Conservation (phyloP, 805 yeast genomes). For the Ogataea nonfermentans region DNA sequence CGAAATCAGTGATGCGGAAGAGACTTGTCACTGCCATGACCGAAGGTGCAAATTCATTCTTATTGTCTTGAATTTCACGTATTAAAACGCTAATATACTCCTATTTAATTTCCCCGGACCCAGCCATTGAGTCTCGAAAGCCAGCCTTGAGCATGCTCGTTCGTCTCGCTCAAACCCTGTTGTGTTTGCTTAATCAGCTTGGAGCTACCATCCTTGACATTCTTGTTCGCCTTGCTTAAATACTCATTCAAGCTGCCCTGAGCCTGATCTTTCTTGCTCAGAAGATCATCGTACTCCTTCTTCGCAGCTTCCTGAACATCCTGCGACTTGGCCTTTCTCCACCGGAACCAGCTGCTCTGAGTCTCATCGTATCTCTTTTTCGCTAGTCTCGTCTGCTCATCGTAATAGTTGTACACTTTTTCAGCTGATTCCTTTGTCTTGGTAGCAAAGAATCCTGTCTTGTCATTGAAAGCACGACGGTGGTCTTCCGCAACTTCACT, state of each 20-base stretch:
- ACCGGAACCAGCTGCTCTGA: constrained; percentile 28
- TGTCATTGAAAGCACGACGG: constrained; percentile 28
- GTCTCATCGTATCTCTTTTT: constrained; percentile 29
- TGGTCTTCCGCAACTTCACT: constrained; percentile 43
- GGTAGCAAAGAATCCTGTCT: constrained; percentile 21
- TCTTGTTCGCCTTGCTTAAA: constrained; percentile 14
- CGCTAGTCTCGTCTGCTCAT: constrained; percentile 25
- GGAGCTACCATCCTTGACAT: constrained; percentile 12
- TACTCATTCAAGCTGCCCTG: constrained; percentile 18
- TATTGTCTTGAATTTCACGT: constrained; percentile 55
- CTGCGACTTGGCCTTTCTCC: constrained; percentile 31
- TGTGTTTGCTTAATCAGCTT: constrained; percentile 19
- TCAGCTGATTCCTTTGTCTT: constrained; percentile 25
- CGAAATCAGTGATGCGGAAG: constrained; percentile 54
- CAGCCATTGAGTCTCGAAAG: constrained; percentile 22
- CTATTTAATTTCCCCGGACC: constrained; percentile 21
- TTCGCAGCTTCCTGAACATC: constrained; percentile 30
- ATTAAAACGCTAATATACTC: not conserved
- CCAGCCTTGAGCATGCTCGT: constrained; percentile 24
- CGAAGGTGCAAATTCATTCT: constrained; percentile 88
- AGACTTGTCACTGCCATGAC: constrained; percentile 67
- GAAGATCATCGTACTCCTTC: constrained; percentile 22
- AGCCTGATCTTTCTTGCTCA: constrained; percentile 25
- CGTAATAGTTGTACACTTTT: constrained; percentile 23
- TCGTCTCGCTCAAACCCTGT: constrained; percentile 17